A percentile compares a stretch with the other conserved stretches of the same genome.
phyloP scores from a whole-genome alignment of 2,329 filamentous ascomycete genomes.

The Scorias spongiosa region DNA sequence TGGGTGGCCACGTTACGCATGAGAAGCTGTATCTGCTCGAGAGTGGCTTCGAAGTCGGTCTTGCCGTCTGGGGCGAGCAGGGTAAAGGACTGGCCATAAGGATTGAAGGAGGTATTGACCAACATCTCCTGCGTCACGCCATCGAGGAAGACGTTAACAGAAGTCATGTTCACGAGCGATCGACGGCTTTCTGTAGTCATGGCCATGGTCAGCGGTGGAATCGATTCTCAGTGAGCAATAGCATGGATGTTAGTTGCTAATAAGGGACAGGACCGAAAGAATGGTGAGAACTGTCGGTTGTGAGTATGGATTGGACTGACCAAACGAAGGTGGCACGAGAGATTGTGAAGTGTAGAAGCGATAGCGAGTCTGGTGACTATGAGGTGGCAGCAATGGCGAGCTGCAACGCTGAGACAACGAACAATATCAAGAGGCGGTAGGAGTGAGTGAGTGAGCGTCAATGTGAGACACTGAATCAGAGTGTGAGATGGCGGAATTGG shows the following conservation, averaged over 20 bases:
- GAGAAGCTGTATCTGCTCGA: constrained; percentile 31
- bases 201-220: neutral
- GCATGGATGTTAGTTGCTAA: constrained; percentile 1
- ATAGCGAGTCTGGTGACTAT: too few species aligned
- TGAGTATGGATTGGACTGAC: too few species aligned
- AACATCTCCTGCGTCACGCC: neutral
- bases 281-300: too few species aligned
- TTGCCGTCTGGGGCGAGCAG: constrained; percentile 30
- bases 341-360: too few species aligned
- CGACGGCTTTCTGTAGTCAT: neutral
- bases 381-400: too few species aligned
- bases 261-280: too few species aligned
- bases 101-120: constrained; percentile 27
- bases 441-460: too few species aligned
- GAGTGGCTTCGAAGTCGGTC: constrained; percentile 23
- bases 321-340: too few species aligned
- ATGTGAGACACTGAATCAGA: too few species aligned
- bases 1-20: constrained; percentile 32
- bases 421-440: too few species aligned
- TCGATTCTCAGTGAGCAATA: constrained; percentile 1
- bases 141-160: neutral
- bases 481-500: too few species aligned
- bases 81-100: constrained; percentile 36
- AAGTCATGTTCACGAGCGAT: neutral
- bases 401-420: too few species aligned